Base-by-base conservation (phyloP, 768 basidiomycete genomes). In the Tylopilus felleus region DNA sequence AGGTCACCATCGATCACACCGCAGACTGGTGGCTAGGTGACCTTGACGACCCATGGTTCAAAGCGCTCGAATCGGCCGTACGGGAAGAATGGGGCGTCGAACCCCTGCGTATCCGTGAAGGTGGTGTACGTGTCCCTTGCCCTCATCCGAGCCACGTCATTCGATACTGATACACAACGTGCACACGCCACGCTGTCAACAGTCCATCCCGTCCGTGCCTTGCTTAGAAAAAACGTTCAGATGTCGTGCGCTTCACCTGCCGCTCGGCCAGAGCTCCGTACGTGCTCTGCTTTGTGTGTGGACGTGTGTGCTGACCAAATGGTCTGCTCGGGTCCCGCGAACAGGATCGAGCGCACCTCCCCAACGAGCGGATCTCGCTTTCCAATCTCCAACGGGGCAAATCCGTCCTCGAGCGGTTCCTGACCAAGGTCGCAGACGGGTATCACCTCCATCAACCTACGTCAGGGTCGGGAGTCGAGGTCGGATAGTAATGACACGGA, bases 11-110 rank as follows among this genome's bases (percentile, higher is more conserved):
- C 49, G 83, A 88, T 40, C 89, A 92, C 55, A 86, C 81, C 2
- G 94, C 93, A 0, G 88, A 94, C 63, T 98, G 95, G 95, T 99
- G 96, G 96, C 78, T 99, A 2, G 93, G 95, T 0, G 84, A 88
- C 51, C 79, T 96, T 38, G 82, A 91, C 50, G 86, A 88, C 54
- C 80, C 80, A 4, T 97, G 90, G 84, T 96, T 95, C 75, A 81
- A 84, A 58, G 85, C 90, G 0, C 77, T 99, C 47, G 92, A 96
- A 66, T 73, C 76, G 36, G 88, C 93, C 21, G 84, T 99, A 0
- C 75, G 79, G 46, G 85, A 90, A 42, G 92, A 95, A 62, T 99
- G 96, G 96, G 85, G 85, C 5, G 75, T 85, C 40, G 79, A 85
- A 55, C 96, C 96, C 5, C 70, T 97, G 57, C 82, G 90, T 23